phyloP scores from a whole-genome alignment of 257 asterid genomes.

The Fraxinus pennsylvanica region DNA sequence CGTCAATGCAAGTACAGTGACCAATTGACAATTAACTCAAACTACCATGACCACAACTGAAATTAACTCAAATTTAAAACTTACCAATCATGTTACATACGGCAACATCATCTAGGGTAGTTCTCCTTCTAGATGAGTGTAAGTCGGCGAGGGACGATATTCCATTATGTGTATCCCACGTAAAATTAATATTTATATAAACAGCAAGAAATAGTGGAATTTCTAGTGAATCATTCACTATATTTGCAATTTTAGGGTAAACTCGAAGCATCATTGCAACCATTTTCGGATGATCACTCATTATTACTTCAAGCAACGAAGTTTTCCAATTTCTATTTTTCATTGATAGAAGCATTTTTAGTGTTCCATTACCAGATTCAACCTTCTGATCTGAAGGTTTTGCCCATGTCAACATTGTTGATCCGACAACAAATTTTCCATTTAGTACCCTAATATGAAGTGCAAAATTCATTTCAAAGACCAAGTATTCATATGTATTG shows the following conservation, averaged over 20 bases:
- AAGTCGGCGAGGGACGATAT: neutral
- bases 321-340: neutral
- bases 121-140: constrained; percentile 6
- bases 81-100: neutral
- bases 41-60: no score
- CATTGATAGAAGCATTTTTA: no score
- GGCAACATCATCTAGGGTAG: neutral
- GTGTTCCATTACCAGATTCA: neutral
- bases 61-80: neutral
- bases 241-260: neutral
- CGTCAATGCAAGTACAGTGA: no score
- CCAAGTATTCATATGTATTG: neutral
- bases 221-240: neutral
- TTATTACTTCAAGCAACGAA: constrained; percentile 18
- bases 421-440: neutral
- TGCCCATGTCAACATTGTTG: neutral
- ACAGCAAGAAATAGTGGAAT: constrained; percentile 15
- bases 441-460: constrained; percentile 5
- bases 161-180: neutral
- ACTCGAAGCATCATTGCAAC: neutral
- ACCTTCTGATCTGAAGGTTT: neutral
- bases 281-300: neutral
- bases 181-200: neutral
- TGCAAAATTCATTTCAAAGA: neutral
- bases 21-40: no score